These are phyloP conservation scores for Penicillium verrucosum DNA, from an alignment of 2,329 filamentous ascomycete genomes.

Conservation along the genomic window DNA sequence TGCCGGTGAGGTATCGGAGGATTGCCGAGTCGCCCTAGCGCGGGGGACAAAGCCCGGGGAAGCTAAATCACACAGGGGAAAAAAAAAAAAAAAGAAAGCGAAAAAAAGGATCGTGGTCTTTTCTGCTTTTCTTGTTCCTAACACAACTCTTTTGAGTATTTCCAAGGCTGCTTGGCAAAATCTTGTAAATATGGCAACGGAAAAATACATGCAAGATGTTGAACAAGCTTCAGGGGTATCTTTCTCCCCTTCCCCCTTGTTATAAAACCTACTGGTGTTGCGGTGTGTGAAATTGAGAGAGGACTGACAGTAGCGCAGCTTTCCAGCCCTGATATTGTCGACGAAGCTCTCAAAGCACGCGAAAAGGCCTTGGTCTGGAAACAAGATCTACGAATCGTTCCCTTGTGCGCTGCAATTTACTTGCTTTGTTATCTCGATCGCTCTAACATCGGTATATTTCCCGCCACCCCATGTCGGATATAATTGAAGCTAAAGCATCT, in stretches of 20 bases:
- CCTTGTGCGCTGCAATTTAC: slow-evolving; percentile 62
- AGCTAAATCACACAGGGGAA: slow-evolving; percentile 9
- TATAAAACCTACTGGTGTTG: not conserved
- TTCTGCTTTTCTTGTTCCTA: not conserved
- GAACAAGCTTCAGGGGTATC: slow-evolving; percentile 17
- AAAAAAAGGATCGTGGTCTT: not conserved
- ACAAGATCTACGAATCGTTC: slow-evolving; percentile 63
- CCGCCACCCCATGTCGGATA: too few species aligned
- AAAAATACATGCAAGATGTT: slow-evolving; percentile 15
- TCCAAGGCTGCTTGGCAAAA: not conserved
- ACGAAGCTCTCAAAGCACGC: slow-evolving; percentile 12
- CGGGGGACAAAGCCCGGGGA: slow-evolving; percentile 17
- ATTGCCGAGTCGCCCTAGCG: slow-evolving; percentile 16
- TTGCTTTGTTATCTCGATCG: slow-evolving; percentile 66
- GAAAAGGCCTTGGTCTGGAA: slow-evolving; percentile 49
- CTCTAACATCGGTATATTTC: slow-evolving; percentile 59
- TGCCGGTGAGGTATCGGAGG: slow-evolving; percentile 8
- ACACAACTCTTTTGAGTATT: not conserved
- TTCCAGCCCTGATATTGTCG: slow-evolving; percentile 4
- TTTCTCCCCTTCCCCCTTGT: not conserved
- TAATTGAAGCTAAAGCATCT: slow-evolving; percentile 7
- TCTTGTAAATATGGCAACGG: slow-evolving; percentile 19
- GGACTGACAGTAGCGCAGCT: slow-evolving; percentile 7
- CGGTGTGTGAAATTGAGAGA: not conserved
- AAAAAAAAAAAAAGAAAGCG: not conserved